phyloP scores from a whole-genome alignment of 2,329 filamentous ascomycete genomes.

The Claviceps lovelessii region DNA sequence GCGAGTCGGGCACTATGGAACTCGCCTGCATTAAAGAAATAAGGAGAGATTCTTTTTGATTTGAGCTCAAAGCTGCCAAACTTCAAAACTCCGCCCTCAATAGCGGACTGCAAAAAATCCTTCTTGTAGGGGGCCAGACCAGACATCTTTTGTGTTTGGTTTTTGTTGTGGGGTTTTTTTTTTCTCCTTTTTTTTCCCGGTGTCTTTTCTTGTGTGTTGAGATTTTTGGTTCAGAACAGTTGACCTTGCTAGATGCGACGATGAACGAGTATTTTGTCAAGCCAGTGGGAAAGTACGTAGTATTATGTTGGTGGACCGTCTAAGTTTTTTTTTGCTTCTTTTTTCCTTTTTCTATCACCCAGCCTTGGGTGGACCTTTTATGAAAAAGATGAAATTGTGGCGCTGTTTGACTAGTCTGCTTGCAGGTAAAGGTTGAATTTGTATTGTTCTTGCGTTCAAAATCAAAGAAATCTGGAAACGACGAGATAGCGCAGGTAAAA shows the following conservation, averaged over 20 bases:
- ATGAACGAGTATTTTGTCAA: too few relatives aligned
- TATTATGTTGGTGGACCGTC: too few relatives aligned
- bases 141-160: conserved; percentile 4
- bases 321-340: background rate
- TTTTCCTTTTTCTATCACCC: background rate
- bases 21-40: conserved; percentile 94
- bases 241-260: too few relatives aligned
- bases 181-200: background rate
- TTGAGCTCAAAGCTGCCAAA: conserved; percentile 84
- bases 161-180: too few relatives aligned
- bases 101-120: conserved; percentile 55
- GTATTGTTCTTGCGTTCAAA: background rate
- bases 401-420: background rate
- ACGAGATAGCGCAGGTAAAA: too few relatives aligned
- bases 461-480: too few relatives aligned
- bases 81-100: conserved; percentile 56
- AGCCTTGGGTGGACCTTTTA: background rate
- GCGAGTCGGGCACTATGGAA: conserved; percentile 74
- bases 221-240: too few relatives aligned
- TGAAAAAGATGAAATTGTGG: background rate
- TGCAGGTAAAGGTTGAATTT: conserved; percentile 3
- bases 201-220: background rate
- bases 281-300: too few relatives aligned
- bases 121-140: conserved; percentile 51
- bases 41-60: conserved; percentile 79